These are phyloP conservation scores for Neopestalotiopsis clavispora DNA, from an alignment of 2,329 filamentous ascomycete genomes.

Conservation along the genomic window DNA sequence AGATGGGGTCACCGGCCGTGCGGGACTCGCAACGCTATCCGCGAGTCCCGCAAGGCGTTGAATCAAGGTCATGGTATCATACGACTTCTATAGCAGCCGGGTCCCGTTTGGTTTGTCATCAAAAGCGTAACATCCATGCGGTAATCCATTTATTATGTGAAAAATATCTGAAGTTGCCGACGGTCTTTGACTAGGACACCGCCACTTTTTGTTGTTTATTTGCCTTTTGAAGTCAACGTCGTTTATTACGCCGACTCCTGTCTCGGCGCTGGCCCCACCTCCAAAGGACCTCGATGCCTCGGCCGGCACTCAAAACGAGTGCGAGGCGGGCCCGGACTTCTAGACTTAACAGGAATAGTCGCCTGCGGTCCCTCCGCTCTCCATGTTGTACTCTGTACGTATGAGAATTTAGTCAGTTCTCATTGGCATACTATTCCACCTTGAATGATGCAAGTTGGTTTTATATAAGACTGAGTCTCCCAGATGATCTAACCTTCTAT, in stretches of 20 bases:
- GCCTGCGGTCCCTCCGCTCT: neutral
- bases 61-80: neutral
- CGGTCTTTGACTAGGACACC: neutral
- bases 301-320: constrained; percentile 1
- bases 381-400: neutral
- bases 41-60: neutral
- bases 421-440: too few species aligned
- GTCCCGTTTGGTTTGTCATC: neutral
- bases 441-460: neutral
- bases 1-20: neutral
- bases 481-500: neutral
- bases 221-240: neutral
- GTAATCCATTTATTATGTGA: neutral
- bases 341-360: constrained; percentile 1
- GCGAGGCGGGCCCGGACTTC: neutral
- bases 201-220: neutral
- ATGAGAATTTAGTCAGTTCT: neutral
- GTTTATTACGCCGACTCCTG: neutral
- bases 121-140: neutral
- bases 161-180: neutral
- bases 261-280: constrained; percentile 4
- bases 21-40: neutral
- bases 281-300: neutral
- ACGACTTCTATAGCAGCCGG: neutral
- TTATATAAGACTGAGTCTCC: neutral